Base-by-base conservation (phyloP, 306 rosid species). In the Quercus ilex region DNA sequence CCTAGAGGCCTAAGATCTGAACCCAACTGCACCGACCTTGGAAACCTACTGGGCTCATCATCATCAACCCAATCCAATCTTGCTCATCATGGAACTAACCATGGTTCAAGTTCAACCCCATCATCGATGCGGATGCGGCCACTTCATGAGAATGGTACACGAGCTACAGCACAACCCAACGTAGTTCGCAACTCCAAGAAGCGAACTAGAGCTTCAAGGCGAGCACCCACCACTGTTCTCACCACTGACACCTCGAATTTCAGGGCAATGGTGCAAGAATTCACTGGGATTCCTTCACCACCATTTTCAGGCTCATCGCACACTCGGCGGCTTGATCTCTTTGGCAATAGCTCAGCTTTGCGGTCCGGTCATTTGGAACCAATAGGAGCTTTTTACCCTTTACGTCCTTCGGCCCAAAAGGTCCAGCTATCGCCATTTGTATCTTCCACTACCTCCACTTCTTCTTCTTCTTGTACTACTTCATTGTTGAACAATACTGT, bases 221-320 rank as follows among this genome's bases (percentile, higher is more conserved):
- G 97, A 75, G 97, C 97, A 15, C 97, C 99, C 3, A 94, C 99
- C 15, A 94, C 97, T 0, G 97, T 94, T 60, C 90, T 94, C 63
- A 92, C 97, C 77, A 94, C 97, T 21, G 99, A 92, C 85, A 92
- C 97, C 10, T 83, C 97, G 0, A 94, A 94, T 74, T 94, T 94
- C 86, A 77, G 99, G 78, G 97, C 97, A 82, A 94, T 91, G 99
- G 99, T 94, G 79, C 99, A 94, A 81, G 97, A 94, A 41, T 94
- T 94, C 81, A 94, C 99, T 0, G 99, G 99, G 31, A 91, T 92
- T 77, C 97, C 99, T 1, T 90, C 97, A 15, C 97, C 95, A 0
- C 97, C 99, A 0, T 94, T 92, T 25, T 86, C 97, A 2, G 73
- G 81, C 26, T 82, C 93, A 0, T 77, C 92, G 2, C 91, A 83